Percentiles rank a stretch among this genome's conserved stretches.
Evolutionary conservation across 495 filamentous ascomycete species (phyloP).

Genomic region (Hypoxylon crocopeplum): DNA sequence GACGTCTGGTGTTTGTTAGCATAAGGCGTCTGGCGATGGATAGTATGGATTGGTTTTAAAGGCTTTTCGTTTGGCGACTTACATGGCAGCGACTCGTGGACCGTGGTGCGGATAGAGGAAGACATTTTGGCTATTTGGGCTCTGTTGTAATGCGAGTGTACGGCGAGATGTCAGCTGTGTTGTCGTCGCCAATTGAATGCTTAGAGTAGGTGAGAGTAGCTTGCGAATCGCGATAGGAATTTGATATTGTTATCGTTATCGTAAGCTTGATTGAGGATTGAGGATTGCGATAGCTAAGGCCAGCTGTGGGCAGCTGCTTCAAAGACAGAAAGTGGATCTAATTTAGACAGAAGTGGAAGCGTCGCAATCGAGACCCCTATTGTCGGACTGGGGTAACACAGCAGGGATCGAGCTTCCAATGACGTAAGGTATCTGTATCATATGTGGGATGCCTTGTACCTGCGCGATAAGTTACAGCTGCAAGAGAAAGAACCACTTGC

Average conservation of each 20-base stretch:
- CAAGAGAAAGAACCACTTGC: too few relatives aligned
- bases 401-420: background rate
- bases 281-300: too few relatives aligned
- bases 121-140: too few relatives aligned
- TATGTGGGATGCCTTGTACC: background rate
- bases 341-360: too few relatives aligned
- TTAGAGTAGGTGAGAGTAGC: background rate
- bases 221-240: constrained; percentile 22
- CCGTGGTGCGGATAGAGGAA: constrained; percentile 66
- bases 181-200: background rate
- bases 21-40: constrained; percentile 25
- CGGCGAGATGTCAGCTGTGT: background rate
- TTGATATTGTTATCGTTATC: constrained; percentile 28
- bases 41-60: constrained; percentile 3
- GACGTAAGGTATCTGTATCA: background rate
- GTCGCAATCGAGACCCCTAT: too few relatives aligned
- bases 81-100: constrained; percentile 89
- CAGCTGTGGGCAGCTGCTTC: background rate
- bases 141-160: too few relatives aligned
- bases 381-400: too few relatives aligned
- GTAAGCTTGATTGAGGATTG: too few relatives aligned
- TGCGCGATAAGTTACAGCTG: too few relatives aligned
- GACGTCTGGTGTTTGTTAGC: constrained; percentile 62
- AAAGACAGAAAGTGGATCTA: background rate
- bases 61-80: constrained; percentile 34